Evolutionary conservation across 768 basidiomycete species (phyloP).

Genomic region (Leccinum rimulosum): DNA sequence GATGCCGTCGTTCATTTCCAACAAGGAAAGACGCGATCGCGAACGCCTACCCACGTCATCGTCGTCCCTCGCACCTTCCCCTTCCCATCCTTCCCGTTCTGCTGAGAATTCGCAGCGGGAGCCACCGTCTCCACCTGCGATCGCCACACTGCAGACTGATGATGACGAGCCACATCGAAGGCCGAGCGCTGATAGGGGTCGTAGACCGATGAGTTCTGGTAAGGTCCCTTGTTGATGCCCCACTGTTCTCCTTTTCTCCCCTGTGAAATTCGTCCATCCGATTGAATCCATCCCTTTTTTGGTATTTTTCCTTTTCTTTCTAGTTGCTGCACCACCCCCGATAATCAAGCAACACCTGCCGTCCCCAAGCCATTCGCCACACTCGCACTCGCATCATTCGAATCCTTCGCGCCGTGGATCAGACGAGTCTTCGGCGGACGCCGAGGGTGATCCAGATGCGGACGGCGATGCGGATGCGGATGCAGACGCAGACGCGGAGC

Average conservation of each 20-base stretch:
- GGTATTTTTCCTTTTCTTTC: slow-evolving; percentile 2
- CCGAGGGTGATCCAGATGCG: slow-evolving; percentile 35
- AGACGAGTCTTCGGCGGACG: slow-evolving; percentile 29
- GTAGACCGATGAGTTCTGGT: slow-evolving; percentile 30
- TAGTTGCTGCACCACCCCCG: slow-evolving; percentile 12
- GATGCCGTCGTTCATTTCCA: slow-evolving; percentile 23
- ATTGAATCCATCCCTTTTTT: background rate
- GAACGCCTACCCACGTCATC: slow-evolving; percentile 24
- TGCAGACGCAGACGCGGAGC: slow-evolving; percentile 41
- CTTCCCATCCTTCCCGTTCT: slow-evolving; percentile 14
- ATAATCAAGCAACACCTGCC: slow-evolving; percentile 22
- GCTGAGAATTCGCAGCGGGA: slow-evolving; percentile 22
- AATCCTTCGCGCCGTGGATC: slow-evolving; percentile 25
- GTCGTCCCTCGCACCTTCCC: slow-evolving; percentile 21
- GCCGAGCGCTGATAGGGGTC: slow-evolving; percentile 22
- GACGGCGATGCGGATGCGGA: slow-evolving; percentile 38
- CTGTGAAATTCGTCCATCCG: background rate
- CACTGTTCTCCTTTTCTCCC: background rate
- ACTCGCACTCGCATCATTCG: slow-evolving; percentile 20
- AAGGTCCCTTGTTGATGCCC: slow-evolving; percentile 4
- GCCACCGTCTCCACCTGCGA: slow-evolving; percentile 33
- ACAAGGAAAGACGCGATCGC: slow-evolving; percentile 25
- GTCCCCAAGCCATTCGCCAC: slow-evolving; percentile 22
- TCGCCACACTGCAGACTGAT: slow-evolving; percentile 30
- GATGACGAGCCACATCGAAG: slow-evolving; percentile 26